Evolutionary conservation across 768 basidiomycete genomes (phyloP), one percentile per base, ranked within the genome.

Genomic region (Serendipita vermifera): DNA sequence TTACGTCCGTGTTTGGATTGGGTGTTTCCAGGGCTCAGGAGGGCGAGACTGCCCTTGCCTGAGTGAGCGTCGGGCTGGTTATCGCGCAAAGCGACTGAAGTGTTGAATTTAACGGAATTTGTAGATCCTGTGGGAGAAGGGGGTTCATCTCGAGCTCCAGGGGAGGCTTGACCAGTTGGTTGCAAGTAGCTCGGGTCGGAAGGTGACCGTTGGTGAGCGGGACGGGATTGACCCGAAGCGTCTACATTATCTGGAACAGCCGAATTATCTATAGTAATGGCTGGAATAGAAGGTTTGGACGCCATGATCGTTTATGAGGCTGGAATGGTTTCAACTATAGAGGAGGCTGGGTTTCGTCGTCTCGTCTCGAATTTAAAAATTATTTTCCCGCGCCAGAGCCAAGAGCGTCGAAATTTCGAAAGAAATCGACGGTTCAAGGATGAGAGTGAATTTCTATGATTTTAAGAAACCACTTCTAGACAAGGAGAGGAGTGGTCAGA

Each of bases 51-150:
- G 24, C 41, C 51, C 9, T 7, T 17, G 11, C 61, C 61, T 33
- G 61, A 68, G 3, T 63, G 58, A 2, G 73, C 68, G 3, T 68
- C 69, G 7, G 75, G 70, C 48, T 67, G 67, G 55, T 62, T 62
- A 39, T 58, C 46, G 14, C 61, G 41, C 13, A 64, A 58, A 11
- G 58, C 58, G 27, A 59, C 55, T 35, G 62, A 56, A 20, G 57
- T 61, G 1, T 35, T 32, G 32, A 61, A 61, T n/a, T 55, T 59
- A n/a, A 58, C 59, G 7, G 59, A 59, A 31, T 35, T 31, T 26
- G 29, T 31, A 9, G 46, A 51, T 15, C 46, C 46, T 22, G 46
- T 51, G 5, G 46, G 46, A 5, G 46, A 51, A 5, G 46, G 17
- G 15, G 55, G 57, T 27, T 69, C 54, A 56, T 72, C 72, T 20